Evolutionary conservation across 1,284 basidiomycete species (phyloP).

Genomic region (Coniophora puteana): DNA sequence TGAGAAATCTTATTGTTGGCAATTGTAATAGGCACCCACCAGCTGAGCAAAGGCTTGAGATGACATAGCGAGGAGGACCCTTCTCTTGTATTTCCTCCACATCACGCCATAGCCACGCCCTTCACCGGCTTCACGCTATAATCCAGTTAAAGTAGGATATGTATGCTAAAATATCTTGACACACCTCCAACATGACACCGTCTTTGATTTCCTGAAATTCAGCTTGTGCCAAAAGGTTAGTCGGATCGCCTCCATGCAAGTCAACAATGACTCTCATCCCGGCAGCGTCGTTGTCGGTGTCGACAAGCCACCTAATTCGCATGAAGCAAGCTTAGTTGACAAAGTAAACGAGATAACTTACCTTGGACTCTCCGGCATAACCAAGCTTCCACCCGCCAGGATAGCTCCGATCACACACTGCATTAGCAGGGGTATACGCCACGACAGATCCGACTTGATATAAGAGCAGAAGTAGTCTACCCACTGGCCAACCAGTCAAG

Average conservation of each 20-base stretch:
- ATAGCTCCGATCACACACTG: constrained; percentile 87
- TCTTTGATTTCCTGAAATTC: constrained; percentile 95
- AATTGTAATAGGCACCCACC: constrained; percentile 33
- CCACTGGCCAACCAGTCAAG: constrained; percentile 56
- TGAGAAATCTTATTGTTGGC: constrained; percentile 4
- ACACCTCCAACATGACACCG: constrained; percentile 78
- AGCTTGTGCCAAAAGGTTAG: constrained; percentile 68
- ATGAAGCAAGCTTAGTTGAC: constrained; percentile 5
- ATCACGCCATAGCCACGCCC: constrained; percentile 79
- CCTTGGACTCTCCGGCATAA: constrained; percentile 93
- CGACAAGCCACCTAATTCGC: constrained; percentile 79
- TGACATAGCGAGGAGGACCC: constrained; percentile 96
- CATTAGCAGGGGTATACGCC: constrained; percentile 84
- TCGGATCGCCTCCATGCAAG: constrained; percentile 83
- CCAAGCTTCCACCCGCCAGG: constrained; percentile 77
- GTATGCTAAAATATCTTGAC: constrained; percentile 16
- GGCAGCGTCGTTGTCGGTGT: constrained; percentile 81
- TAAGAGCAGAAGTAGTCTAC: constrained; percentile 93
- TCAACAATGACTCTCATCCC: constrained; percentile 90
- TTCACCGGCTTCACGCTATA: constrained; percentile 71
- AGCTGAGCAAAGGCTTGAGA: constrained; percentile 96
- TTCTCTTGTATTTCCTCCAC: constrained; percentile 86
- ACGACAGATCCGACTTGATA: constrained; percentile 77
- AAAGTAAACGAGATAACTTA: constrained; percentile 26
- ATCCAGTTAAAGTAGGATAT: background rate